Base-by-base conservation (phyloP, 768 basidiomycete species). In the Nidularia sp. region DNA sequence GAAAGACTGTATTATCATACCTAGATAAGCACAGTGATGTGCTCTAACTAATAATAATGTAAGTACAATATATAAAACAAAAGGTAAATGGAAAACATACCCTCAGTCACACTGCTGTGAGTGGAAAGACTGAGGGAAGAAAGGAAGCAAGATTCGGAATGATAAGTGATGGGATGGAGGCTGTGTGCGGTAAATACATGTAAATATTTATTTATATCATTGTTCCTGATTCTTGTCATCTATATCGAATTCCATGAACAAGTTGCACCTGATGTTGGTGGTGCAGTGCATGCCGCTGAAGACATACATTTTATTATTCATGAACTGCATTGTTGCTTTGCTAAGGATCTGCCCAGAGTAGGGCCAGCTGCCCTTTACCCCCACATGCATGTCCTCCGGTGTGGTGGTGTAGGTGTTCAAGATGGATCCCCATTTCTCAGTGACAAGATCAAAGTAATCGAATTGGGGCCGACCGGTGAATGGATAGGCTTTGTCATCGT, bases 181-280 rank as follows among this genome's bases (percentile, higher is more conserved):
- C n/a, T n/a, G n/a, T n/a, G n/a, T n/a, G n/a, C n/a, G n/a, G n/a
- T n/a, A n/a, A n/a, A n/a, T n/a, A n/a, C n/a, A n/a, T n/a, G n/a
- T n/a, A n/a, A n/a, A n/a, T n/a, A n/a, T n/a, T n/a, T n/a, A n/a
- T n/a, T n/a, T n/a, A n/a, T n/a, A n/a, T n/a, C n/a, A n/a, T n/a
- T n/a, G n/a, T n/a, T n/a, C n/a, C n/a, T n/a, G n/a, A n/a, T n/a
- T n/a, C n/a, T n/a, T n/a, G n/a, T n/a, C n/a, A n/a, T n/a, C n/a
- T n/a, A 75, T 49, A 53, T 75, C 66, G 8, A 76, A 61, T 12
- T 60, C 67, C 57, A 69, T 68, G 58, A 75, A 66, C 35, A 71
- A 53, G 55, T 75, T 72, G 49, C 65, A 66, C 9, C 72, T 73
- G 42, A 74, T 57, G 12, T 51, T 53, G 6, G 59, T 64, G 7